Conservation (phyloP, 306 rosid genomes). For the Purshia tridentata region DNA sequence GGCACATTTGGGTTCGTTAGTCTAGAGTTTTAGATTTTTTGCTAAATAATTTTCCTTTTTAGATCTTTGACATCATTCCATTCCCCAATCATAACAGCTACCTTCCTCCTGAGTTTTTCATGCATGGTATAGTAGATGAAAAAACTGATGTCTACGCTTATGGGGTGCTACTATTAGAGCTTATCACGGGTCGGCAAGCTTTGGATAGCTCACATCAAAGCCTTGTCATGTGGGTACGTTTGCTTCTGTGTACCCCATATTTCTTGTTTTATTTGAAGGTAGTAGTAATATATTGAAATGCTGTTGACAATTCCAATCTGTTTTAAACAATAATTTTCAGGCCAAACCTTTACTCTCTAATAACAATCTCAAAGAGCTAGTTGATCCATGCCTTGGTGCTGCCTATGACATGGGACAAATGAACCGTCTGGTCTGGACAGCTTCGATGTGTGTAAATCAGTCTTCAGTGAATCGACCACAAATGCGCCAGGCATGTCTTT, state of each 20-base stretch:
- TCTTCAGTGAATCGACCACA: slow-evolving; percentile 70
- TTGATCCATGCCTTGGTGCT: slow-evolving; percentile 57
- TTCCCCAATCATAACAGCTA: slow-evolving; percentile 52
- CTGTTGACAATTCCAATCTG: slow-evolving; percentile 1
- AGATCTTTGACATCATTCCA: slow-evolving; percentile 15
- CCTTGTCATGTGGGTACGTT: slow-evolving; percentile 95
- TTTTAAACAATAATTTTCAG: slow-evolving; percentile 38
- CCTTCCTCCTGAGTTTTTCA: slow-evolving; percentile 98
- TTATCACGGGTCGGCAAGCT: slow-evolving; percentile 87
- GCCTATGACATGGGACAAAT: slow-evolving; percentile 63
- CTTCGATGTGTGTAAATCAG: slow-evolving; percentile 76
- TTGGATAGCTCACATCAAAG: slow-evolving; percentile 87
- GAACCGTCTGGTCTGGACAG: slow-evolving; percentile 46
- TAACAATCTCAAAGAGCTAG: slow-evolving; percentile 50
- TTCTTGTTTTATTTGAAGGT: background rate
- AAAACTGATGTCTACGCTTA: slow-evolving; percentile 93
- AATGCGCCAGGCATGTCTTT: slow-evolving; percentile 71
- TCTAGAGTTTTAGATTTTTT: slow-evolving; percentile 21
- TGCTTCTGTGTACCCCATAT: background rate
- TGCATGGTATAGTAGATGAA: slow-evolving; percentile 98
- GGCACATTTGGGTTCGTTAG: slow-evolving; percentile 95
- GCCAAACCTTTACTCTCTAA: slow-evolving; percentile 74
- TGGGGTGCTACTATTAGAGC: slow-evolving; percentile 87
- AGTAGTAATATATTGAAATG: background rate
- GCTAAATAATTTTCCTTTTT: background rate